Evolutionary conservation across 1,284 basidiomycete species (phyloP), one percentile per base, ranked within the genome.

Genomic region (Puccinia novopanici): DNA sequence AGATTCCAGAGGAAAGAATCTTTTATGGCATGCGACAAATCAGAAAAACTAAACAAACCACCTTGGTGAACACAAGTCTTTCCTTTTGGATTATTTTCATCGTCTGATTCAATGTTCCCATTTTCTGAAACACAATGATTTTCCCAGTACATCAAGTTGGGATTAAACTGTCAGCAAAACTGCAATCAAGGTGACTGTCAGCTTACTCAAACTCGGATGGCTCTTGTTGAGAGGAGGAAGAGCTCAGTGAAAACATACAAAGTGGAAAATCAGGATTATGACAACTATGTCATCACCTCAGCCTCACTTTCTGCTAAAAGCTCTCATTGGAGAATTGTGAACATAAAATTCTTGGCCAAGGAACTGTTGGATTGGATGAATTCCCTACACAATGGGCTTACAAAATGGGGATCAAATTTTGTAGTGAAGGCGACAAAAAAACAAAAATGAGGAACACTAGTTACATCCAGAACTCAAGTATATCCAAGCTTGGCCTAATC

Each of bases 121-220:
- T n/a, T 65, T 65, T 12, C 40, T 65, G n/a, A n/a, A n/a, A n/a
- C n/a, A n/a, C n/a, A n/a, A n/a, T 65, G 61, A 37, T 40, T 63
- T 3, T 40, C 17, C 2, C 40, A 65, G 34, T 17, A 40, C 10
- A 45, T 65, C 24, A 27, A 40, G 17, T 19, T 15, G 22, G 34
- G 61, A 37, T 19, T 65, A n/a, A 65, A 65, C 40, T 30, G 37
- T 27, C 61, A 65, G n/a, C 61, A 65, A 30, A 40, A 65, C 30
- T 65, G 61, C 24, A n/a, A 65, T n/a, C 17, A 40, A 13, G 34
- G 34, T 17, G 40, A 65, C 19, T 65, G 61, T 65, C 30, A 40
- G 34, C 34, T 65, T 15, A 65, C 34, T 19, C 15, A 65, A 17
- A 65, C 61, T 19, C 10, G 61, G n/a, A 40, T n/a, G 9, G 40